Percentiles rank a stretch among this genome's conserved stretches.
These are phyloP conservation scores for Serendipita sp. DNA, from an alignment of 768 basidiomycete species.

Conservation along the genomic window DNA sequence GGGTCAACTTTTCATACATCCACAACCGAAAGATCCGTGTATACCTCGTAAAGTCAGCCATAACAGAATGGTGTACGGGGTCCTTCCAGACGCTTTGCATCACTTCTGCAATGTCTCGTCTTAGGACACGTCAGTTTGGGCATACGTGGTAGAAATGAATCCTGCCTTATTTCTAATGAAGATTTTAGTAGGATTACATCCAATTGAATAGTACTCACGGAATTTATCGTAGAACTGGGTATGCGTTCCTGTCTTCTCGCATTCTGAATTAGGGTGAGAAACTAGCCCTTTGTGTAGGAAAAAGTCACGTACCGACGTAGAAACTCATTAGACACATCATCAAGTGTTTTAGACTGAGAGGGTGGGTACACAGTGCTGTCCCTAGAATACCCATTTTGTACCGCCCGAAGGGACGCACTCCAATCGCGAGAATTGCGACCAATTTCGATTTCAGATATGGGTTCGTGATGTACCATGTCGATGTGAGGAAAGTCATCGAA, in stretches of 20 bases:
- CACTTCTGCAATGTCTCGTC: constrained; percentile 75
- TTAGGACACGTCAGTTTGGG: constrained; percentile 16
- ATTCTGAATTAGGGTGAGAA: constrained; percentile 45
- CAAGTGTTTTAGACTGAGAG: constrained; percentile 69
- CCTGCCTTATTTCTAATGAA: neutral
- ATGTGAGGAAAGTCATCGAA: constrained; percentile 76
- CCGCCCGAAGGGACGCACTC: constrained; percentile 31
- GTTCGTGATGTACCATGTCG: constrained; percentile 97
- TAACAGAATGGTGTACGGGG: constrained; percentile 69
- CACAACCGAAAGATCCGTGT: constrained; percentile 13
- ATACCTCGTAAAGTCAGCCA: constrained; percentile 64
- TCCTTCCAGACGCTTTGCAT: constrained; percentile 88
- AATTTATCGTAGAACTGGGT: constrained; percentile 99
- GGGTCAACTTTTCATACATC: neutral
- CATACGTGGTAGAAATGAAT: neutral
- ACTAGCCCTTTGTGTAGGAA: neutral
- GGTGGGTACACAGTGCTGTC: constrained; percentile 66
- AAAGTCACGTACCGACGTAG: constrained; percentile 58
- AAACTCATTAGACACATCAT: constrained; percentile 87
- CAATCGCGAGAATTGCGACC: constrained; percentile 64
- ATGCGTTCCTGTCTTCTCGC: constrained; percentile 92
- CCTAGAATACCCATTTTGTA: constrained; percentile 62
- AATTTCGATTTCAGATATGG: constrained; percentile 95
- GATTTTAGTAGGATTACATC: neutral
- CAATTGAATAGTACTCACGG: constrained; percentile 34